These are phyloP conservation scores for Cryptococcus sp. DNA, from an alignment of 1,284 basidiomycete genomes.

Conservation along the genomic window DNA sequence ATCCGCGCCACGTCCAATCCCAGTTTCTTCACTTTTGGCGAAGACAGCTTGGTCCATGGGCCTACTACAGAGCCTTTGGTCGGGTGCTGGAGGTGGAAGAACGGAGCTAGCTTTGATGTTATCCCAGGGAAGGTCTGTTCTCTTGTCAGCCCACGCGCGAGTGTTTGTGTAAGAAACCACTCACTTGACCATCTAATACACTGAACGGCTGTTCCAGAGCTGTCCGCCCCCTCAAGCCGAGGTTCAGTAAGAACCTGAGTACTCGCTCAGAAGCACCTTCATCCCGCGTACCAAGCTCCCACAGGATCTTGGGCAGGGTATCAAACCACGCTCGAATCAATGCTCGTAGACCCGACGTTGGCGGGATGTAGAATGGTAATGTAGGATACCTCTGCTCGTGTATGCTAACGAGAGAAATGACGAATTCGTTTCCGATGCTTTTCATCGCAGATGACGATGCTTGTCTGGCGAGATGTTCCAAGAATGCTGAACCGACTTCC, in stretches of 20 bases:
- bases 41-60: slow-evolving; percentile 68
- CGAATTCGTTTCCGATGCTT: slow-evolving; percentile 66
- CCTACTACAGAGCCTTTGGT: slow-evolving; percentile 68
- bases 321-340: slow-evolving; percentile 53
- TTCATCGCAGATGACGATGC: slow-evolving; percentile 48
- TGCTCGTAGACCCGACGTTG: slow-evolving; percentile 20
- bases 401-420: slow-evolving; percentile 69
- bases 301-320: slow-evolving; percentile 74
- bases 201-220: slow-evolving; percentile 22
- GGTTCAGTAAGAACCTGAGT: slow-evolving; percentile 28
- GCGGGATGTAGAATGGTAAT: slow-evolving; percentile 46
- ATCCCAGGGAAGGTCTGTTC: slow-evolving; percentile 20
- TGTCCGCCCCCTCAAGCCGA: slow-evolving; percentile 29
- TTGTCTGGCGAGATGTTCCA: slow-evolving; percentile 46
- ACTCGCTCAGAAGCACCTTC: slow-evolving; percentile 62
- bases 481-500: slow-evolving; percentile 34
- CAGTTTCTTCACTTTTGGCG: slow-evolving; percentile 51
- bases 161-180: slow-evolving; percentile 52
- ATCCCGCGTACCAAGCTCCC: slow-evolving; percentile 73
- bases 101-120: slow-evolving; percentile 63
- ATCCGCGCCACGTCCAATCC: slow-evolving; percentile 58
- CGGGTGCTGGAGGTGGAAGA: slow-evolving; percentile 73
- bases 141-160: no score
- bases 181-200: slow-evolving; percentile 7
- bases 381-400: slow-evolving; percentile 43